These are phyloP conservation scores for Solanum medicagineum DNA, from an alignment of 257 asterid species.

Conservation along the genomic window DNA sequence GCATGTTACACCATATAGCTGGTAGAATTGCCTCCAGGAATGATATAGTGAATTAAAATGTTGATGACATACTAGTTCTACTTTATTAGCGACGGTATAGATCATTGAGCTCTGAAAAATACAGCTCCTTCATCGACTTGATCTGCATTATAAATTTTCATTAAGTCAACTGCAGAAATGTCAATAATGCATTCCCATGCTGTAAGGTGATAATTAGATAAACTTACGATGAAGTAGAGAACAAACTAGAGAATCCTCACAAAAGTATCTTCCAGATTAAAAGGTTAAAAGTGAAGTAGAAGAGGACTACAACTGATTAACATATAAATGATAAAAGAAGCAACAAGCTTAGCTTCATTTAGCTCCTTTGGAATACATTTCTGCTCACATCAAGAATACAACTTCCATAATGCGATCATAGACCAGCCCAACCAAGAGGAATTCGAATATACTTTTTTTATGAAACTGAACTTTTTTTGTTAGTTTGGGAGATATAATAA, in stretches of 20 bases:
- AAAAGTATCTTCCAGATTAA: neutral
- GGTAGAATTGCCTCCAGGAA: too few relatives aligned
- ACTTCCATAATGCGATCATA: neutral
- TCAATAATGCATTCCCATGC: neutral
- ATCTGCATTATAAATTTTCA: constrained; percentile 36
- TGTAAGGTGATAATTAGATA: neutral
- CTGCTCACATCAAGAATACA: neutral
- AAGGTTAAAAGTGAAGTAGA: neutral
- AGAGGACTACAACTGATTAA: neutral
- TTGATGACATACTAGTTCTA: too few relatives aligned
- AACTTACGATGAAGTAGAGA: neutral
- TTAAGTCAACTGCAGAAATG: neutral
- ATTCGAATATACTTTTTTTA: neutral
- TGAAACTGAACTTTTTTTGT: too few relatives aligned
- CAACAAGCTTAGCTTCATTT: too few relatives aligned
- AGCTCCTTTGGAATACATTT: neutral
- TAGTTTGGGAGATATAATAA: neutral
- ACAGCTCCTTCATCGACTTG: constrained; percentile 60
- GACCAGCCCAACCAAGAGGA: neutral
- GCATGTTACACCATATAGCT: too few relatives aligned
- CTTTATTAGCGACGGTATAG: constrained; percentile 32
- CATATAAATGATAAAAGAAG: too few relatives aligned
- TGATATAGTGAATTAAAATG: too few relatives aligned
- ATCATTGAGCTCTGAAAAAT: constrained; percentile 51
- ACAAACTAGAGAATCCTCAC: neutral